Conservation (phyloP, 2,329 filamentous ascomycete species). For the Pyricularia grisea region DNA sequence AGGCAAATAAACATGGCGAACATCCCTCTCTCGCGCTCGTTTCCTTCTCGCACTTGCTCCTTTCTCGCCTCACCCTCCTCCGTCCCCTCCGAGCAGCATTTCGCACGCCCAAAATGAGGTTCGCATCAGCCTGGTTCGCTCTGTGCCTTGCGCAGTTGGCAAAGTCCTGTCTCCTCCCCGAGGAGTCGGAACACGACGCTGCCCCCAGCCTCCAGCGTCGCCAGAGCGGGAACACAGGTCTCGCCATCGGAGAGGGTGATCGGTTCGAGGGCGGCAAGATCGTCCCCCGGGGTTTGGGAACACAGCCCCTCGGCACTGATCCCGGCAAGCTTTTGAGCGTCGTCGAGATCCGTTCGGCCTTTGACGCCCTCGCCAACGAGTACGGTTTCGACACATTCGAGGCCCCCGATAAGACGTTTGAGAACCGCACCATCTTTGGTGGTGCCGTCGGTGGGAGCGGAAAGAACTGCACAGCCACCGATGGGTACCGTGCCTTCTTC, state of each 20-base stretch:
- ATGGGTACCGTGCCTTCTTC: slow-evolving; percentile 35
- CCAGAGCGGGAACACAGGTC: slow-evolving; percentile 12
- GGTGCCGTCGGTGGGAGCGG: slow-evolving; percentile 21
- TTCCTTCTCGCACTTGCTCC: not conserved
- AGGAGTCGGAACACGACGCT: slow-evolving; percentile 16
- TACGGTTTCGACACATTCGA: slow-evolving; percentile 30
- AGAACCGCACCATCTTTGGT: slow-evolving; percentile 28
- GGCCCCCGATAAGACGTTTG: slow-evolving; percentile 32
- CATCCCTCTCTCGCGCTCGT: not conserved
- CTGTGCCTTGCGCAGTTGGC: slow-evolving; percentile 5
- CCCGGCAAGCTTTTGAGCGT: slow-evolving; percentile 34
- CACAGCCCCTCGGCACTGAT: slow-evolving; percentile 21
- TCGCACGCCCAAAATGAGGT: slow-evolving; percentile 2
- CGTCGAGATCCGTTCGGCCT: slow-evolving; percentile 32
- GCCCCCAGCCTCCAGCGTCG: slow-evolving; percentile 7
- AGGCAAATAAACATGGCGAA: not conserved
- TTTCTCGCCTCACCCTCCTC: not conserved
- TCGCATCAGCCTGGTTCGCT: not conserved
- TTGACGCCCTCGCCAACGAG: slow-evolving; percentile 28
- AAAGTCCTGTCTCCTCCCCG: slow-evolving; percentile 25
- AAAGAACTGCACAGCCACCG: slow-evolving; percentile 21
- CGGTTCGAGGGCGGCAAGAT: slow-evolving; percentile 29
- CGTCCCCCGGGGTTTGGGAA: slow-evolving; percentile 26
- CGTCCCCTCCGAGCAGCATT: not conserved
- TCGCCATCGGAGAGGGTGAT: slow-evolving; percentile 31